Evolutionary conservation across 2,329 filamentous ascomycete species (phyloP).

Genomic region (Lecanosticta acicola): DNA sequence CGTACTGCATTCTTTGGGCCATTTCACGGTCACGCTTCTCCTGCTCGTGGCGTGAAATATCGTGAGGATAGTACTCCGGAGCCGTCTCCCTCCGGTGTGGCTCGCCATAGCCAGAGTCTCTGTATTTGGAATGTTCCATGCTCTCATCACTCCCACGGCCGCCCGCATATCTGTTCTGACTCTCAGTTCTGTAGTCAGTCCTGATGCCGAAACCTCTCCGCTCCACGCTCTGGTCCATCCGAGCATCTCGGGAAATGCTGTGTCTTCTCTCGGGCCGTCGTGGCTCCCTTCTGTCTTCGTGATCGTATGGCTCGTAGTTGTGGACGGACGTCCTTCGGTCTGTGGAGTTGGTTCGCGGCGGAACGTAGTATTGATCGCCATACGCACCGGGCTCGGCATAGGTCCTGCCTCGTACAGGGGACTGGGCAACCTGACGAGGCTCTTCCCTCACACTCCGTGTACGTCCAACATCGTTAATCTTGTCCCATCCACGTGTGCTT

Average conservation of each 20-base stretch:
- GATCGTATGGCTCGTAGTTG: slow-evolving; percentile 43
- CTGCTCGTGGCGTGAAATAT: slow-evolving; percentile 23
- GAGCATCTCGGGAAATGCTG: slow-evolving; percentile 33
- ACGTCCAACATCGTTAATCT: slow-evolving; percentile 51
- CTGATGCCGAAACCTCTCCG: slow-evolving; percentile 45
- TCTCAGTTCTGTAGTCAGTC: slow-evolving; percentile 14
- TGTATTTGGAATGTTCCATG: slow-evolving; percentile 35
- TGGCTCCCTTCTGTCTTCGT: slow-evolving; percentile 40
- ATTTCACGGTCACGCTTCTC: slow-evolving; percentile 27
- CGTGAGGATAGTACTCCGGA: slow-evolving; percentile 18
- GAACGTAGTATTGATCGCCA: slow-evolving; percentile 35
- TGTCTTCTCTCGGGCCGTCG: slow-evolving; percentile 31
- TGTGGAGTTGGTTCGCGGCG: slow-evolving; percentile 33
- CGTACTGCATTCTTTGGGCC: slow-evolving; percentile 19
- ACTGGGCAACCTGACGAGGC: slow-evolving; percentile 20
- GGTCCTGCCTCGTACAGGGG: slow-evolving; percentile 24
- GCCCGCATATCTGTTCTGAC: slow-evolving; percentile 27
- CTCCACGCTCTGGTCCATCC: slow-evolving; percentile 41
- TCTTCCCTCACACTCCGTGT: slow-evolving; percentile 43
- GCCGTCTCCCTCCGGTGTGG: slow-evolving; percentile 28
- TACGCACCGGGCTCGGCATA: slow-evolving; percentile 21
- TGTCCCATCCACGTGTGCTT: slow-evolving; percentile 65
- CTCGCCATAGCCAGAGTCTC: slow-evolving; percentile 27
- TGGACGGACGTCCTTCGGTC: slow-evolving; percentile 43
- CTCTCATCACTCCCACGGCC: slow-evolving; percentile 36